phyloP scores from a whole-genome alignment of 2,329 filamentous ascomycete genomes.

The Macrophomina pseudophaseolina region DNA sequence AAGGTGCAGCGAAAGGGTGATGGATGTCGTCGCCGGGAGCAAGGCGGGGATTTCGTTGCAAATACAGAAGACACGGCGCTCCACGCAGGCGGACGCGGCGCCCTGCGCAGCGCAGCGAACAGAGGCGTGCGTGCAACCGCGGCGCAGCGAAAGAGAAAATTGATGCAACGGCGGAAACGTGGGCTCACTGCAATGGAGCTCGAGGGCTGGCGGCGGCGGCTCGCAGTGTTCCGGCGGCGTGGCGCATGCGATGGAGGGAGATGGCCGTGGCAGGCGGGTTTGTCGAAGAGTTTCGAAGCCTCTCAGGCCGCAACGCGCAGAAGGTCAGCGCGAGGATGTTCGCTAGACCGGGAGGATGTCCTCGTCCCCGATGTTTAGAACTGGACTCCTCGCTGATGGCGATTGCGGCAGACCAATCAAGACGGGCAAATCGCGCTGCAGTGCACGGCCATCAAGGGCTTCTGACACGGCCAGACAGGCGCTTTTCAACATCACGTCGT shows the following conservation, averaged over 20 bases:
- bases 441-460: conserved; percentile 8
- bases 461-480: background rate
- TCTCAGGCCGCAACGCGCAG: background rate
- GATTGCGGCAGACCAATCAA: conserved; percentile 17
- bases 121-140: background rate
- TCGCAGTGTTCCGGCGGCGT: background rate
- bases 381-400: conserved; percentile 12
- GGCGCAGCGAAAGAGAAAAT: background rate
- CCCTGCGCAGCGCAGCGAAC: background rate
- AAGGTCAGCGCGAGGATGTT: conserved; percentile 9
- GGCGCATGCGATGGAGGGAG: conserved; percentile 8
- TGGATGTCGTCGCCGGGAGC: background rate
- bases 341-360: conserved; percentile 12
- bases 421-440: conserved; percentile 2
- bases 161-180: background rate
- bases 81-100: background rate
- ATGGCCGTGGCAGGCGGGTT: background rate
- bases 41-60: background rate
- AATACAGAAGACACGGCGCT: background rate
- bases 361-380: conserved; percentile 15
- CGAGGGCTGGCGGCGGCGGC: background rate
- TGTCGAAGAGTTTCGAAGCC: background rate
- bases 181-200: background rate
- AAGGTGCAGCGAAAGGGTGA: background rate
- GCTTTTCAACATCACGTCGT: background rate